Conservation (phyloP, 192 early-diverging fungal genomes). For the Gigaspora rosea region DNA sequence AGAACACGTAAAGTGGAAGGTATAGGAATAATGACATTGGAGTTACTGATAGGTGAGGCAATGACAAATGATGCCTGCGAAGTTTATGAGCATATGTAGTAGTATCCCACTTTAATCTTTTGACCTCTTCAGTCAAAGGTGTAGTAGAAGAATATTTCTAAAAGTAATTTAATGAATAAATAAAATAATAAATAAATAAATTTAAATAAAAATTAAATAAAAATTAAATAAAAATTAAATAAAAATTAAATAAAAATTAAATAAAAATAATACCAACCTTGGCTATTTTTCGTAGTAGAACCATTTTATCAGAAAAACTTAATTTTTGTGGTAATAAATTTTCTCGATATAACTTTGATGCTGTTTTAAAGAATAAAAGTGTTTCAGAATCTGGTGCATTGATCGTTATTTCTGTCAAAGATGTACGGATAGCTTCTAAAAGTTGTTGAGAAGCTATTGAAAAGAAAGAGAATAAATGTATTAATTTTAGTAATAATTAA, state of each 20-base stretch:
- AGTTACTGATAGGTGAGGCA: constrained; percentile 34
- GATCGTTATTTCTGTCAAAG: constrained; percentile 41
- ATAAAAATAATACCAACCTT: constrained; percentile 23
- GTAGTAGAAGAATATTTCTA: constrained; percentile 26
- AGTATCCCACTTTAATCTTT: constrained; percentile 37
- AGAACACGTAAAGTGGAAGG: constrained; percentile 33
- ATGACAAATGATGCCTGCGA: constrained; percentile 36
- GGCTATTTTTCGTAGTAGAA: constrained; percentile 40
- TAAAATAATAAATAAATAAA: background rate
- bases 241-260: background rate
- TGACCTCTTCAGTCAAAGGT: constrained; percentile 28
- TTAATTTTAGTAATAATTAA: background rate
- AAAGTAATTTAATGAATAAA: background rate
- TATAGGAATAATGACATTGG: constrained; percentile 35
- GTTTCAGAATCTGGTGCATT: constrained; percentile 49
- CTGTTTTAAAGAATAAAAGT: constrained; percentile 42
- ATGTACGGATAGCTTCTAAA: constrained; percentile 40
- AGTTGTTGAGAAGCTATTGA: constrained; percentile 45
- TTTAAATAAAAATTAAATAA: background rate
- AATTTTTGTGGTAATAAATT: constrained; percentile 25
- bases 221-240: background rate
- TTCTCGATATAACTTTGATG: constrained; percentile 40
- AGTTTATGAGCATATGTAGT: constrained; percentile 38
- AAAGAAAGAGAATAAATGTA: background rate
- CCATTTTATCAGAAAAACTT: constrained; percentile 44